These are phyloP conservation scores for Diplodia sapinea DNA, from an alignment of 2,329 filamentous ascomycete species.

Conservation along the genomic window DNA sequence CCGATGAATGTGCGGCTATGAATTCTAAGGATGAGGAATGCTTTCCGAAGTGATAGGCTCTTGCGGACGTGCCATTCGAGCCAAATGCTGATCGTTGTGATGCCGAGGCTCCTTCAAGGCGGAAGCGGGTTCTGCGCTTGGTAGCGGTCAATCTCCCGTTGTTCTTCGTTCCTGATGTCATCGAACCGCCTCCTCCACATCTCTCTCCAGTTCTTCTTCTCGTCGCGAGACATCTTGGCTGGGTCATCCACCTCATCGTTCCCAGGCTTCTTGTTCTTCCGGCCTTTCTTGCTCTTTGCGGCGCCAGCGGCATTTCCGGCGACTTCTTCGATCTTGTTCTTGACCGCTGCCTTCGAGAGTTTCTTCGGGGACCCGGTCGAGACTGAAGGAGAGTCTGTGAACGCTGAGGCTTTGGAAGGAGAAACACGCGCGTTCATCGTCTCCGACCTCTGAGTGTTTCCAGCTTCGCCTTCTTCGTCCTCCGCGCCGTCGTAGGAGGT, in stretches of 20 bases:
- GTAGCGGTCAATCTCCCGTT: conserved; percentile 33
- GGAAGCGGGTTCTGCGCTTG: conserved; percentile 10
- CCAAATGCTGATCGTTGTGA: conserved; percentile 17
- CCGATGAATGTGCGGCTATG: conserved; percentile 22
- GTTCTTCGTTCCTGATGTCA: conserved; percentile 42
- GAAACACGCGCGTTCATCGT: conserved; percentile 35
- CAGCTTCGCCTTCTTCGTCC: conserved; percentile 46
- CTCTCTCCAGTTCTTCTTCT: conserved; percentile 43
- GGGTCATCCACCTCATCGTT: conserved; percentile 35
- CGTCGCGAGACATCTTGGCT: conserved; percentile 45
- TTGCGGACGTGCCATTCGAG: conserved; percentile 7
- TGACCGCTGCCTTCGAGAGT: conserved; percentile 51
- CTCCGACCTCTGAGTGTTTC: conserved; percentile 34
- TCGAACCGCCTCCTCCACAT: conserved; percentile 47
- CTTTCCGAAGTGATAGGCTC: conserved; percentile 22
- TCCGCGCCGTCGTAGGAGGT: conserved; percentile 48
- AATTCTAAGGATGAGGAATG: conserved; percentile 18
- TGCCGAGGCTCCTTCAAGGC: not conserved
- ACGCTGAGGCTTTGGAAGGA: conserved; percentile 33
- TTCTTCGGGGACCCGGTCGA: conserved; percentile 44
- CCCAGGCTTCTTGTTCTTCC: conserved; percentile 47
- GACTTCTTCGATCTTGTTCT: conserved; percentile 55
- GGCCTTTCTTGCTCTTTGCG: conserved; percentile 13
- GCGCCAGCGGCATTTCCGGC: conserved; percentile 49
- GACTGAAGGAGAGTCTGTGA: conserved; percentile 39